A percentile compares a stretch with the other conserved stretches of the same genome.
These are phyloP conservation scores for Harringtonia aguacate DNA, from an alignment of 2,329 filamentous ascomycete species.

Conservation along the genomic window DNA sequence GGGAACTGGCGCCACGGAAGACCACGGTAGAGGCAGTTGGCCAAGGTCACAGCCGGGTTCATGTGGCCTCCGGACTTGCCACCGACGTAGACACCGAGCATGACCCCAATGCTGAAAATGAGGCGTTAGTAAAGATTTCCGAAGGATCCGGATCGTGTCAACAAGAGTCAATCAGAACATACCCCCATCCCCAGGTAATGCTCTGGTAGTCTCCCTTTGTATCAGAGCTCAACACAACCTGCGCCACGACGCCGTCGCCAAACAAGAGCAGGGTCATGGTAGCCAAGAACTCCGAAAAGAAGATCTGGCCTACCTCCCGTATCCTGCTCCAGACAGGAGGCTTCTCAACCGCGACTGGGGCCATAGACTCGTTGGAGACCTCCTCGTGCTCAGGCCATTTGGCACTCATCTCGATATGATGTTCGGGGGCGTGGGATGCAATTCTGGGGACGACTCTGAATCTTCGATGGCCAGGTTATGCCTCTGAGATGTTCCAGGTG, in stretches of 20 bases:
- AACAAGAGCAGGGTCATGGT: constrained; percentile 60
- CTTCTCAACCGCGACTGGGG: too few relatives aligned
- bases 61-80: constrained; percentile 36
- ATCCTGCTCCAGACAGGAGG: constrained; percentile 36
- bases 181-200: constrained; percentile 40
- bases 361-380: too few relatives aligned
- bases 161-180: constrained; percentile 20
- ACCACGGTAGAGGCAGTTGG: constrained; percentile 40
- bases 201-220: constrained; percentile 38
- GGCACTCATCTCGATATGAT: too few relatives aligned
- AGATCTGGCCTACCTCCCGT: constrained; percentile 40
- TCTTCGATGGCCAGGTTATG: too few relatives aligned
- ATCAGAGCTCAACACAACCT: constrained; percentile 47
- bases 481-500: too few relatives aligned
- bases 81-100: constrained; percentile 56
- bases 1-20: constrained; percentile 49
- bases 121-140: too few relatives aligned
- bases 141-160: too few relatives aligned
- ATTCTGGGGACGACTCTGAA: too few relatives aligned
- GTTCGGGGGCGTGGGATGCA: too few relatives aligned
- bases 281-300: constrained; percentile 57
- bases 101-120: constrained; percentile 44
- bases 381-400: too few relatives aligned
- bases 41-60: constrained; percentile 38
- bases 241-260: constrained; percentile 60